Base-by-base conservation (phyloP, 768 basidiomycete species). In the Xerocomus brunneocitrinus region DNA sequence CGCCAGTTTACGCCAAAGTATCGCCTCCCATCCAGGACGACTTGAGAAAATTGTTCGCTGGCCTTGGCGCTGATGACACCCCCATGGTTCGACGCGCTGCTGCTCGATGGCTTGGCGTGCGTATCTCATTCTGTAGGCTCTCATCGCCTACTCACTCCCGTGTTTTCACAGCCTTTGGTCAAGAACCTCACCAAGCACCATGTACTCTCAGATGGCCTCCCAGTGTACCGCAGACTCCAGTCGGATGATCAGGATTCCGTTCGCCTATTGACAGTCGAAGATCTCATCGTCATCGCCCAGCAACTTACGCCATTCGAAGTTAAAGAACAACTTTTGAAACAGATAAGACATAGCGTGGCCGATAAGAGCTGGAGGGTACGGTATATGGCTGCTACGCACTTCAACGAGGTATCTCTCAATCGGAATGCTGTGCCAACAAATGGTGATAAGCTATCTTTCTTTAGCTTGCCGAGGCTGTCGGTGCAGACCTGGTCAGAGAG, bases 281-380 rank as follows among this genome's bases (percentile, higher is more conserved):
- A 94, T 67, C 78, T 99, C 57, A 98, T 98, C 70, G 87, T 87
- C 53, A 89, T 98, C 67, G 91, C 92, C 30, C 79, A 89, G 65
- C 84, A 87, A 58, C 79, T 99, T 56, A 76, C 84, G 8, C 87
- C 92, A 2, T 74, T 84, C n/a, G 95, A 98, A 73, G 86, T 94
- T 39, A 93, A 94, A 68, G 89, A 91, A 53, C 87, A 95, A 59
- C 73, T 98, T 25, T 74, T 94, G 58, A 86, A 87, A 59, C 89
- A 95, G 69, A 86, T 98, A 62, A 84, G 91, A 64, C 82, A 87
- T 56, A 90, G 89, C 58, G 86, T 97, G 46, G 78, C 84, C 10
- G 97, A 99, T 71, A 97, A 98, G 77, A 95, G 93, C 68, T 99
- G 97, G 97, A 79, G 97, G 60, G 97, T 99, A 49, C 79, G 97